Evolutionary conservation across 2,329 filamentous ascomycete genomes (phyloP).

Genomic region (Fusarium sublunatum): DNA sequence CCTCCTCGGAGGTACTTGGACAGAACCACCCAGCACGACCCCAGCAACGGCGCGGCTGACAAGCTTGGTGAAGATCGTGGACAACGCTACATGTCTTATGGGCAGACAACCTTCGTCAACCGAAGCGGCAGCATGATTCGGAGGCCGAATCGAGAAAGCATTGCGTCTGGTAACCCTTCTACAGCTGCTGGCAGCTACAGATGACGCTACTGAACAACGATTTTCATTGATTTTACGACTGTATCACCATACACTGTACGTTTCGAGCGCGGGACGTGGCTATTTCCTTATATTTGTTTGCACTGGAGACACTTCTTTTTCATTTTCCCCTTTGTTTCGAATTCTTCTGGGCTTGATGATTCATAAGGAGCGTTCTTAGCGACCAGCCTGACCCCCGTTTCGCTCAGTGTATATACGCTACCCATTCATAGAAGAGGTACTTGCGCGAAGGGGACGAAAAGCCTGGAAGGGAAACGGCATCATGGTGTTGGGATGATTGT

Average conservation of each 20-base stretch:
- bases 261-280: constrained; percentile 48
- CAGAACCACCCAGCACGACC: constrained; percentile 54
- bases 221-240: constrained; percentile 44
- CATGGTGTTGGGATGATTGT: constrained; percentile 32
- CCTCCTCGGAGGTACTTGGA: constrained; percentile 63
- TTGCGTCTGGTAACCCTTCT: constrained; percentile 51
- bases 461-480: constrained; percentile 14
- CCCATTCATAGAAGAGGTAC: constrained; percentile 12
- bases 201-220: constrained; percentile 52
- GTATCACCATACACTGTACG: constrained; percentile 43
- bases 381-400: constrained; percentile 23
- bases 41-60: constrained; percentile 46
- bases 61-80: constrained; percentile 43
- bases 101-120: constrained; percentile 55
- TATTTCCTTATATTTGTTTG: constrained; percentile 48
- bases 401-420: constrained; percentile 35
- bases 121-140: constrained; percentile 61
- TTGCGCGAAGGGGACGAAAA: constrained; percentile 23
- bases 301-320: constrained; percentile 27
- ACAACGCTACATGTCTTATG: constrained; percentile 58
- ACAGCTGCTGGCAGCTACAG: constrained; percentile 58
- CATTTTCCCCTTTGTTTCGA: constrained; percentile 23
- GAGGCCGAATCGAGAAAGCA: constrained; percentile 57
- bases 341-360: constrained; percentile 40
- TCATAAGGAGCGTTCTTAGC: constrained; percentile 35